These are phyloP conservation scores for Gaeumannomyces tritici DNA, from an alignment of 2,329 filamentous ascomycete species.

Conservation along the genomic window DNA sequence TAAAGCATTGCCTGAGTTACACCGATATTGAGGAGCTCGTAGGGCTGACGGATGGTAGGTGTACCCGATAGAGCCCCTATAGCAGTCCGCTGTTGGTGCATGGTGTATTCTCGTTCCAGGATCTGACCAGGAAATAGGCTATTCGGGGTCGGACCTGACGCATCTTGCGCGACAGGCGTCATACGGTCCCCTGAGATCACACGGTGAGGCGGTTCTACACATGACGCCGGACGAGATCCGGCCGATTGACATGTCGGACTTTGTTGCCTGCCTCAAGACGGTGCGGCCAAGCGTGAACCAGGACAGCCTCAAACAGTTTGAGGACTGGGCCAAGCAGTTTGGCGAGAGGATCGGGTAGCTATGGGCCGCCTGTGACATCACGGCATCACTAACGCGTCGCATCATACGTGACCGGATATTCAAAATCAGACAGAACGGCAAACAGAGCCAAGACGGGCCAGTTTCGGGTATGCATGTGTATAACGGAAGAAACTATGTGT, in stretches of 20 bases:
- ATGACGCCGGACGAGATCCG: constrained; percentile 94
- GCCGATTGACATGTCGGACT: constrained; percentile 74
- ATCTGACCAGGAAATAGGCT: constrained; percentile 47
- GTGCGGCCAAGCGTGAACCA: constrained; percentile 88
- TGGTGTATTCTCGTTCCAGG: background rate
- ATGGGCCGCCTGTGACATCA: background rate
- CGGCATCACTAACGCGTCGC: background rate
- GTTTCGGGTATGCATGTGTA: background rate
- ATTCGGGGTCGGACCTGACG: constrained; percentile 94
- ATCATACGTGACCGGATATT: background rate
- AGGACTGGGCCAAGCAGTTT: constrained; percentile 90
- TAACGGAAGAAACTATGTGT: background rate
- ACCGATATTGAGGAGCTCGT: constrained; percentile 67
- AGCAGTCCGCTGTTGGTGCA: background rate
- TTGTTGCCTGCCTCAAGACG: constrained; percentile 69
- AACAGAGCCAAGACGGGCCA: background rate
- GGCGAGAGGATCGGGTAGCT: constrained; percentile 78
- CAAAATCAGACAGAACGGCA: background rate
- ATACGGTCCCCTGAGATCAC: constrained; percentile 85
- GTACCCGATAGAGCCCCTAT: background rate
- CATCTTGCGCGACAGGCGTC: constrained; percentile 94
- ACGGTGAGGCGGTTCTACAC: constrained; percentile 80
- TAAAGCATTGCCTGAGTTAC: constrained; percentile 71
- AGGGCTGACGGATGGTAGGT: constrained; percentile 70
- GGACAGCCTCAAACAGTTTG: constrained; percentile 76